These are phyloP conservation scores for Mucor circinelloides DNA, from an alignment of 371 early-diverging fungal genomes.

Conservation along the genomic window DNA sequence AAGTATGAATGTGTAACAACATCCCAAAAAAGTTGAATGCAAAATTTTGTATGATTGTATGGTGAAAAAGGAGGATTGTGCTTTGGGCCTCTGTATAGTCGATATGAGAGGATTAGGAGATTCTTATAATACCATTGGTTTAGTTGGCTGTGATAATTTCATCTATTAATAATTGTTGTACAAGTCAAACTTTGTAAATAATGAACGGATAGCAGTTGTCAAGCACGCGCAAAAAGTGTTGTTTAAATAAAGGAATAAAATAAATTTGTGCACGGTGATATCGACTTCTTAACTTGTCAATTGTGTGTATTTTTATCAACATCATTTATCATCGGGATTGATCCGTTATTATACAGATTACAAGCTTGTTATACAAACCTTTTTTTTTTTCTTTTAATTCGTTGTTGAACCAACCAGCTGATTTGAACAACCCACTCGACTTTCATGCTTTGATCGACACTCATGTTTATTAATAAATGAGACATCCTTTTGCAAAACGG, in stretches of 20 bases:
- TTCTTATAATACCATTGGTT: background rate
- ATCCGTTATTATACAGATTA: conserved; percentile 1
- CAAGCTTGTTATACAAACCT: background rate
- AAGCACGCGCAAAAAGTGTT: background rate
- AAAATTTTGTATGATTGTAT: background rate
- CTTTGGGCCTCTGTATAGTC: background rate
- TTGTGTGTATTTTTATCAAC: background rate
- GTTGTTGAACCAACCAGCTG: background rate
- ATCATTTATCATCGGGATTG: background rate
- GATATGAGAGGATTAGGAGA: background rate
- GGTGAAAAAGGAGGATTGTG: background rate
- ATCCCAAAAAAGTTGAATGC: background rate
- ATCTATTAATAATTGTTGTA: background rate
- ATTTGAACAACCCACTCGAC: conserved; percentile 13
- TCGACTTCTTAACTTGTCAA: background rate
- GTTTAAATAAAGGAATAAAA: conserved; percentile 1
- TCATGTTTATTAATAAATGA: background rate
- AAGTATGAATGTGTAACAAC: background rate
- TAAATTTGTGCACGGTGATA: conserved; percentile 13
- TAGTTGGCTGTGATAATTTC: background rate
- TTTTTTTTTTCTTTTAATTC: background rate
- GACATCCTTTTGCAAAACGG: background rate
- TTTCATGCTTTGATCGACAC: conserved; percentile 15
- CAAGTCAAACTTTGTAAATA: conserved; percentile 2
- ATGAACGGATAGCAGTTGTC: background rate